Conservation (phyloP, 2,329 filamentous ascomycete species). For the Capronia americana region DNA sequence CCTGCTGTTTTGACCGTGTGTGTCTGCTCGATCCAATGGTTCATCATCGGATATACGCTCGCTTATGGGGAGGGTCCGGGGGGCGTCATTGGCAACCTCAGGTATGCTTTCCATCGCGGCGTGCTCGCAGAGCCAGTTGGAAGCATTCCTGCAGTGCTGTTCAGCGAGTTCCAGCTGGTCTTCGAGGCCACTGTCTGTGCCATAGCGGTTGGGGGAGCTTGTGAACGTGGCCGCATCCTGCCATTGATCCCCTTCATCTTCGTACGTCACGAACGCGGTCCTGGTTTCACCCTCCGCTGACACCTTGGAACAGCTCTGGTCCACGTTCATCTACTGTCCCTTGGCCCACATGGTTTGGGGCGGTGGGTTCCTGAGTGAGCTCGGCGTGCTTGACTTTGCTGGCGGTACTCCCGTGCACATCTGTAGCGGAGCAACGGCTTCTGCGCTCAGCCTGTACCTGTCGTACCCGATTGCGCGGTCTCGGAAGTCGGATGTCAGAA, state of each 20-base stretch:
- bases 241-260: constrained; percentile 59
- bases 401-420: constrained; percentile 79
- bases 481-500: constrained; percentile 52
- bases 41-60: constrained; percentile 56
- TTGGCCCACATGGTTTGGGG: constrained; percentile 83
- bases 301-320: constrained; percentile 58
- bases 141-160: constrained; percentile 58
- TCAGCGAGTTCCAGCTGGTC: constrained; percentile 60
- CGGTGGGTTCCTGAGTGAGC: constrained; percentile 72
- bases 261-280: constrained; percentile 22
- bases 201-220: constrained; percentile 58
- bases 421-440: constrained; percentile 64
- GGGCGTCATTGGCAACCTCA: constrained; percentile 54
- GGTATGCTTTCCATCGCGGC: constrained; percentile 53
- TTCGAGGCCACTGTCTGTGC: constrained; percentile 56
- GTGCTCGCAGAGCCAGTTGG: constrained; percentile 58
- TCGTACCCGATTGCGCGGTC: constrained; percentile 58
- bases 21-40: constrained; percentile 60
- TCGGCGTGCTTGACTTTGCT: constrained; percentile 75
- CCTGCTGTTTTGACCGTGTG: constrained; percentile 56
- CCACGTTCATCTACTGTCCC: constrained; percentile 71
- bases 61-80: constrained; percentile 56
- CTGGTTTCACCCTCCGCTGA: constrained; percentile 11
- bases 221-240: constrained; percentile 55
- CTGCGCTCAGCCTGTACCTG: constrained; percentile 54